phyloP scores from a whole-genome alignment of 768 basidiomycete genomes.

The Amyloporia xantha region DNA sequence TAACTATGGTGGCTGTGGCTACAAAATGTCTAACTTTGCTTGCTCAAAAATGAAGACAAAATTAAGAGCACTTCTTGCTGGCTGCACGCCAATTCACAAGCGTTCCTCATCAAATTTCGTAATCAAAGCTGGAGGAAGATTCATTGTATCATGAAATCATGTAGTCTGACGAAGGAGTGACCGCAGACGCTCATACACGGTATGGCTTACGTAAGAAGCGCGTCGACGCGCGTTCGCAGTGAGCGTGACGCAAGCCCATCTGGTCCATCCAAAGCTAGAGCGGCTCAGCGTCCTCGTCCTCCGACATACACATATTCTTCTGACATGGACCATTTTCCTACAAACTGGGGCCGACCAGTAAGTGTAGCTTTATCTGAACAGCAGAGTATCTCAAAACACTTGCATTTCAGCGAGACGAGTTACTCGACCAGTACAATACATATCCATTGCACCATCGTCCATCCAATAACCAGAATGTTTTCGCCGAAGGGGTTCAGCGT shows the following conservation, averaged over 20 bases:
- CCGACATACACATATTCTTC: neutral
- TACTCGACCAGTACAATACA: conserved; percentile 68
- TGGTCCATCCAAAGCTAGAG: too few species aligned
- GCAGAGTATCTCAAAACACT: neutral
- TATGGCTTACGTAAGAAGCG: conserved; percentile 8
- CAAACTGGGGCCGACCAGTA: conserved; percentile 79
- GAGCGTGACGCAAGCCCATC: conserved; percentile 2
- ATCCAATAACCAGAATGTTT: conserved; percentile 43
- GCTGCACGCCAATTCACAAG: too few species aligned
- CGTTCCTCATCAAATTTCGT: too few species aligned
- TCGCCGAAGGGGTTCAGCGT: conserved; percentile 61
- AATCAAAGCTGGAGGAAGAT: too few species aligned
- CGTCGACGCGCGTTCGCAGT: conserved; percentile 4
- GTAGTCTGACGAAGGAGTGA: too few species aligned
- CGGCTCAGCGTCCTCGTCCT: too few species aligned
- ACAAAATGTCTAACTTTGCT: too few species aligned
- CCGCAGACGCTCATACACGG: too few species aligned
- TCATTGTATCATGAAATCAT: too few species aligned
- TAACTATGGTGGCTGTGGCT: neutral
- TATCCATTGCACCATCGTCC: conserved; percentile 67
- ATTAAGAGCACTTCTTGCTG: too few species aligned
- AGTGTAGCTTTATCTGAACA: conserved; percentile 19
- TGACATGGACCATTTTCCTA: conserved; percentile 77
- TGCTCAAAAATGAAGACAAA: too few species aligned
- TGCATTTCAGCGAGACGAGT: conserved; percentile 56